Evolutionary conservation across 2,329 filamentous ascomycete genomes (phyloP).

Genomic region (Penicillium sp.): DNA sequence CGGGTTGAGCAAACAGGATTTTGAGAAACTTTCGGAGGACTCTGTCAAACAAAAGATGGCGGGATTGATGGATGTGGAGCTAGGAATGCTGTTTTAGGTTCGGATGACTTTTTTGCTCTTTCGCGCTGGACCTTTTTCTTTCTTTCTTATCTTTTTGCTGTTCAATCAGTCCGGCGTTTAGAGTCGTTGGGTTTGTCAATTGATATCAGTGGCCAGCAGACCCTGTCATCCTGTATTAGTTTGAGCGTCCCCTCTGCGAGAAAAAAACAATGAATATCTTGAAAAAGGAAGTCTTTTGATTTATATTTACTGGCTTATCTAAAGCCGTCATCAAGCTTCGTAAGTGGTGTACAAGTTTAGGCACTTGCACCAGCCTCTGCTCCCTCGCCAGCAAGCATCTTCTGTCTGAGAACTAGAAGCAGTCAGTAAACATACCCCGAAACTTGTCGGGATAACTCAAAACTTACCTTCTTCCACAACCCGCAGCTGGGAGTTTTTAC

Average conservation of each 20-base stretch:
- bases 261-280: not conserved
- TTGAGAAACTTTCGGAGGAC: not conserved
- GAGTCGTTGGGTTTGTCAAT: too few species aligned
- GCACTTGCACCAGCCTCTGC: conserved; percentile 28
- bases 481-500: conserved; percentile 80
- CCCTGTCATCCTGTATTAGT: not conserved
- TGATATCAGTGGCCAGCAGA: too few species aligned
- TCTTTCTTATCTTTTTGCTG: too few species aligned
- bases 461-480: conserved; percentile 81
- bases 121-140: too few species aligned
- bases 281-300: not conserved
- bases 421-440: conserved; percentile 19
- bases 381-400: conserved; percentile 50
- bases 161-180: too few species aligned
- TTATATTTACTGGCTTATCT: conserved; percentile 6
- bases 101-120: not conserved
- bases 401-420: conserved; percentile 51
- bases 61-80: conserved; percentile 24
- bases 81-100: conserved; percentile 31
- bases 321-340: conserved; percentile 1
- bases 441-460: not conserved
- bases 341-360: conserved; percentile 1
- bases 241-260: not conserved
- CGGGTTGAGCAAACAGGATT: not conserved
- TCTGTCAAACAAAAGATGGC: not conserved